Percentiles rank a stretch among this genome's conserved stretches.
phyloP scores from a whole-genome alignment of 331 rosid genomes.

The Acacia pycnantha region DNA sequence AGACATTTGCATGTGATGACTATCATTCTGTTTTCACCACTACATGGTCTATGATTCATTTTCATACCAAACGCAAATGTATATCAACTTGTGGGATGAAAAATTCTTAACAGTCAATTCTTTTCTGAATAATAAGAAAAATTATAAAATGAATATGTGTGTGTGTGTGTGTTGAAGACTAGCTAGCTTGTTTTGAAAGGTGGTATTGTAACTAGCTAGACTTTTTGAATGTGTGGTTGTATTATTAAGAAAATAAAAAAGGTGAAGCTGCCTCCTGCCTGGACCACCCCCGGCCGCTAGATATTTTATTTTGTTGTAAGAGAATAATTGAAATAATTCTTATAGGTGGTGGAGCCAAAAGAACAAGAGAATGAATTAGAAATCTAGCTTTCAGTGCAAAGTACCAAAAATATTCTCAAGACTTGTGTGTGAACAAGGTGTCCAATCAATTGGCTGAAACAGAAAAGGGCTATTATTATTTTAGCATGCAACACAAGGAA shows the following conservation, averaged over 20 bases:
- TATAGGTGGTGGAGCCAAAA: not conserved
- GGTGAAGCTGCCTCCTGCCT: slow-evolving; percentile 4
- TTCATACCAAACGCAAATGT: not conserved
- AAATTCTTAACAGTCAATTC: not conserved
- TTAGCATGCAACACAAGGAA: slow-evolving; percentile 54
- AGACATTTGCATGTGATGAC: slow-evolving; percentile 31
- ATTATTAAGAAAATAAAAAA: slow-evolving; percentile 25
- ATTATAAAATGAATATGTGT: not conserved
- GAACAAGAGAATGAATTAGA: not conserved
- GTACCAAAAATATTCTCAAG: not conserved
- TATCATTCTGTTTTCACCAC: slow-evolving; percentile 24
- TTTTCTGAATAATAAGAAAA: not conserved
- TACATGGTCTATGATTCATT: not conserved
- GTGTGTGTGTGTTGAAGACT: not conserved
- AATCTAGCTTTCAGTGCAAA: slow-evolving; percentile 46
- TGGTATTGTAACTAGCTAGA: not conserved
- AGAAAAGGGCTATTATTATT: slow-evolving; percentile 43
- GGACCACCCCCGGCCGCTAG: slow-evolving; percentile 27
- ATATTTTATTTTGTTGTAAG: slow-evolving; percentile 25
- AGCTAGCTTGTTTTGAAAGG: not conserved
- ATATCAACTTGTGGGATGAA: not conserved
- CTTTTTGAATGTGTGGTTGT: not conserved
- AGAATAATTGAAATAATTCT: slow-evolving; percentile 28
- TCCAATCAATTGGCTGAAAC: slow-evolving; percentile 36
- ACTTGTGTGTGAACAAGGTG: slow-evolving; percentile 48